Conservation (phyloP, 768 basidiomycete genomes). For the Multifurca ochricompacta region DNA sequence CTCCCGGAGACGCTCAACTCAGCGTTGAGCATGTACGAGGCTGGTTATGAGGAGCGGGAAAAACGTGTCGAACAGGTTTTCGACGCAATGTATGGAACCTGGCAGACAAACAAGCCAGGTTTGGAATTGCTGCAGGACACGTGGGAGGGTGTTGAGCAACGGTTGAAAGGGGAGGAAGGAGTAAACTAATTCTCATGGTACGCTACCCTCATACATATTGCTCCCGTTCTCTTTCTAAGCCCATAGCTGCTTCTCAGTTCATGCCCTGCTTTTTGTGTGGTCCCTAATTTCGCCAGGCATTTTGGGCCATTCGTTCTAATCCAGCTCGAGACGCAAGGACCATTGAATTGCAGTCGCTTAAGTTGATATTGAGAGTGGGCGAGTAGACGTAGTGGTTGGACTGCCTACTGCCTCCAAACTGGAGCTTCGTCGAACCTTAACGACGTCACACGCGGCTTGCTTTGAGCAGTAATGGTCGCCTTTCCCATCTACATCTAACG, state of each 20-base stretch:
- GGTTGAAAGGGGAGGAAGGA: slow-evolving; percentile 13
- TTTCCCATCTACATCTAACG: no score
- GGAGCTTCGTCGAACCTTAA: no score
- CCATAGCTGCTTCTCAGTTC: background rate
- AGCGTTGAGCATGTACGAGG: background rate
- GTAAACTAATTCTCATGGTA: slow-evolving; percentile 2
- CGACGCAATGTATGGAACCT: slow-evolving; percentile 21
- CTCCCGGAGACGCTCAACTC: slow-evolving; percentile 12
- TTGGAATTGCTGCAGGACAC: slow-evolving; percentile 19
- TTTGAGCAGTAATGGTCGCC: no score
- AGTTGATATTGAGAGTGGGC: no score
- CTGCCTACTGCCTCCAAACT: no score
- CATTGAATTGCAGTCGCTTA: no score
- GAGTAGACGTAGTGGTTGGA: no score
- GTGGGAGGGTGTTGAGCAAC: slow-evolving; percentile 17
- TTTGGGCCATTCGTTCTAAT: no score
- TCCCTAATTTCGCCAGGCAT: background rate
- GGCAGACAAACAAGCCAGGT: slow-evolving; percentile 8
- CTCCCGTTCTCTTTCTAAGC: background rate
- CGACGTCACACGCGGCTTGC: no score
- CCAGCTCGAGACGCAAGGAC: no score
- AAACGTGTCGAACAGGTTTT: slow-evolving; percentile 9
- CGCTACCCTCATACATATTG: background rate
- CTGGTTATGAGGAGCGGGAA: slow-evolving; percentile 2
- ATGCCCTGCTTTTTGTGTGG: background rate